Evolutionary conservation across 176 grass and related monocot genomes (phyloP).

Genomic region (Oryza australiensis): DNA sequence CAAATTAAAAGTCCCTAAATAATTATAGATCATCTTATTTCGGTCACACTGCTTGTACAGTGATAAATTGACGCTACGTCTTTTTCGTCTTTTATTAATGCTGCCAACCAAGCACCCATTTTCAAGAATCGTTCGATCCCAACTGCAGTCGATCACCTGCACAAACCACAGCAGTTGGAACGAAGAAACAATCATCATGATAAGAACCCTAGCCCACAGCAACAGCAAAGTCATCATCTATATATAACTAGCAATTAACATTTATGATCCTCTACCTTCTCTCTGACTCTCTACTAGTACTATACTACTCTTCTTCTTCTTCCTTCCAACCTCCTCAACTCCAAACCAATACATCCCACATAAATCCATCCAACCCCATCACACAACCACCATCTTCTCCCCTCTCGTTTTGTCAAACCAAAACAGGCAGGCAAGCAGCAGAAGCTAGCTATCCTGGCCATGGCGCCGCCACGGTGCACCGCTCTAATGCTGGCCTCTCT

Average conservation of each 20-base stretch:
- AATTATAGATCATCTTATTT: no score
- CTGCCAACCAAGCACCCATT: no score
- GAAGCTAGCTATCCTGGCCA: background rate
- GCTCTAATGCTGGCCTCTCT: background rate
- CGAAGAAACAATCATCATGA: background rate
- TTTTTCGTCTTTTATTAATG: no score
- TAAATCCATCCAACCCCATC: slow-evolving; percentile 26
- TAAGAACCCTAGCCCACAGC: no score
- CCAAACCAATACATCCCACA: slow-evolving; percentile 21
- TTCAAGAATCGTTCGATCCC: no score
- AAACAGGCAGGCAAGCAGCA: background rate
- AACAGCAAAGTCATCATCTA: no score
- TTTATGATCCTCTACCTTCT: background rate
- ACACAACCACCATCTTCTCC: background rate
- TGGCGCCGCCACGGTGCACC: slow-evolving; percentile 2
- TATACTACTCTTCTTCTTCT: no score
- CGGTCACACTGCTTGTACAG: no score
- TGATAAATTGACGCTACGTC: no score
- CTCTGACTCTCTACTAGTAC: background rate
- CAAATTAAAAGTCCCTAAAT: no score
- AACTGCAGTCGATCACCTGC: no score
- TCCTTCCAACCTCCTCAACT: slow-evolving; percentile 15
- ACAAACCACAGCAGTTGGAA: background rate
- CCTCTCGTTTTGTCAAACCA: background rate
- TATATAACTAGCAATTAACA: background rate